Base-by-base conservation (phyloP, 1,284 basidiomycete species). In the Irpex sp. region DNA sequence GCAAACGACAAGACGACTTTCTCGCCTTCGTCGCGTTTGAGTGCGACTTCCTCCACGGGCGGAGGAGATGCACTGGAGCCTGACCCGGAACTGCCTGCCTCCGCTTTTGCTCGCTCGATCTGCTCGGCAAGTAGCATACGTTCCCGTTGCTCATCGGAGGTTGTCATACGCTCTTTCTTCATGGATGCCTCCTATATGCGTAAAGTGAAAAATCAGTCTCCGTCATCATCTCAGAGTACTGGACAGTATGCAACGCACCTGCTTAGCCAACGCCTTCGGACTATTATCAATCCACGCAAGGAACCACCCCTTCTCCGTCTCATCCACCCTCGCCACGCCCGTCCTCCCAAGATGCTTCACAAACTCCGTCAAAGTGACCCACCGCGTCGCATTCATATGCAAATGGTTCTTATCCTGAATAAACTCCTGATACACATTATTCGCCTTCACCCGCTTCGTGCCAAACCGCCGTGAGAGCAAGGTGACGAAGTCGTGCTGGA, bases 371-470 rank as follows among this genome's bases (percentile, higher is more conserved):
- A 99, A 83, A 8, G 97, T 97, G 26, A 97, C 93, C 96, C 97
- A 99, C 65, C 94, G 88, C 8, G 97, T 99, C 4, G 96, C 82
- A 77, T 99, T 99, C 97, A 99, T 99, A 79, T 99, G 97, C 26
- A 96, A 81, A 76, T 99, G 97, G 59, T 84, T 77, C 76, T 97
- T 96, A 78, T 98, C 97, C 64, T 93, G 86, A 69, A 99, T 99
- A 78, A 94, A 96, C 76, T 99, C 97, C 77, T 99, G 96, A 73
- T 99, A 99, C 15, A 99, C 97, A 58, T 88, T 89, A 74, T 99
- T 99, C 46, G 95, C 95, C 67, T 89, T 86, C 31, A 97, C 94
- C 57, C 95, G 92, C 74, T 97, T 95, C 1, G 95, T 98, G 7
- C 93, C 92, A 75, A 94, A 96, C 67, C 95, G 93, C 68, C 94